Base-by-base conservation (phyloP, 2,329 filamentous ascomycete genomes). In the Xylaria hypoxylon region DNA sequence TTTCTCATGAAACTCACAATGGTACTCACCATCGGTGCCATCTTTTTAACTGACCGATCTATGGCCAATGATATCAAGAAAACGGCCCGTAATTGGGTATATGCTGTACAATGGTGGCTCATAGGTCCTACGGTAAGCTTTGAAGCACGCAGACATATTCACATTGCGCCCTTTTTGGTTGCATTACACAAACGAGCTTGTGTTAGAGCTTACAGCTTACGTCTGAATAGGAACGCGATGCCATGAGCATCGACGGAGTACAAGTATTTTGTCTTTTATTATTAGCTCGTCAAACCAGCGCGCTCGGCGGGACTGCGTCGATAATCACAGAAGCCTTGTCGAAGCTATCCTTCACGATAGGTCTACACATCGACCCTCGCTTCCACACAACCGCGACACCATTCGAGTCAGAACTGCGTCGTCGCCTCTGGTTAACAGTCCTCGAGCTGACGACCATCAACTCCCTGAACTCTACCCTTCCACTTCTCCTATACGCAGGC, bases 311-410 rank as follows among this genome's bases (percentile, higher is more conserved):
- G 11, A 68, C 73, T 8, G 60, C 72, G 6, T 75, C 73, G 28
- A 74, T 76, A 10, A 71, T 72, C 17, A 72, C 73, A 2, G 74
- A 76, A 8, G 70, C 75, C 2, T 61, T 78, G n/a, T 59, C 75
- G n/a, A 73, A 74, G 58, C 67, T 73, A 28, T 73, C 76, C 19
- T 75, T 77, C 52, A 73, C 74, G 3, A 61, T 77, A n/a, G 76
- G 77, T 3, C 55, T 77, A 13, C 75, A 78, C 60, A 58, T 77
- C 19, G 72, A 77, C 28, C 74, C 74, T 7, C 59, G 62, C 17
- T 48, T 60, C 17, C 70, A 74, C 48, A 56, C 63, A 1, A 59
- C 60, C 15, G 67, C 74, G 19, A 70, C 72, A 0, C 35, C 59
- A 3, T 70, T 75, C 13, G 68, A 77, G 48, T 70, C 68, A 0